Evolutionary conservation across 495 filamentous ascomycete species (phyloP), one percentile per base, ranked within the genome.

Genomic region (Aspergillus coremiiformis): DNA sequence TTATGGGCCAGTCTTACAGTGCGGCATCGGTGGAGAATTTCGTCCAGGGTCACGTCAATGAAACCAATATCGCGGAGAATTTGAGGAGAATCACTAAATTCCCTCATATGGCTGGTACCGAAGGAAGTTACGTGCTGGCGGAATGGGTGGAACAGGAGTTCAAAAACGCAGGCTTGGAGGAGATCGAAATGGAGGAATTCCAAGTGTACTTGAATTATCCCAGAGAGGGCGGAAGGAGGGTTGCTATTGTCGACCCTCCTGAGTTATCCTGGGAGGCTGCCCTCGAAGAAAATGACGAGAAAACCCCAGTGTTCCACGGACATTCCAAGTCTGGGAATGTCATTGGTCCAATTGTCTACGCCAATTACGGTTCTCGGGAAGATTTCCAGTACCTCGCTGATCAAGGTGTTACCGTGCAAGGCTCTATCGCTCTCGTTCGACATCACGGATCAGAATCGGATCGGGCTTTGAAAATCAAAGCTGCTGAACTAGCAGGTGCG

Each of bases 201-300:
- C 76, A 86, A 57, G 90, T 94, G 3, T 97, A 96, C 64, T 66
- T 97, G 54, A 96, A 97, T 68, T 97, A 94, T 57, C 91, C 93
- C 7, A 87, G 78, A 58, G 61, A 71, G 1, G 84, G 77, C 44
- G 91, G 90, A 3, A 75, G 93, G 57, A 82, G 83, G 60, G 84
- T 99, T 50, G 82, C 89, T 43, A 88, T 97, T 47, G 67, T 95
- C 42, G 83, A 87, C 44, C 88, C 87, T 3, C 74, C 78, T 20
- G 75, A 81, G 49, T 60, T 82, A 39, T 70, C 61, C 3, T 97
- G 93, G 92, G 78, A 85, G 56, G 93, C 92, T n/a, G 75, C 76
- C 19, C 70, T 97, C 30, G 92, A 98, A 58, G 93, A 96, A 69
- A 67, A 74, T 5, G 73, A 80, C 52, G 72, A 76, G 49, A 81